Evolutionary conservation across 192 early-diverging fungal genomes (phyloP).

Genomic region (Coemansia furcata): DNA sequence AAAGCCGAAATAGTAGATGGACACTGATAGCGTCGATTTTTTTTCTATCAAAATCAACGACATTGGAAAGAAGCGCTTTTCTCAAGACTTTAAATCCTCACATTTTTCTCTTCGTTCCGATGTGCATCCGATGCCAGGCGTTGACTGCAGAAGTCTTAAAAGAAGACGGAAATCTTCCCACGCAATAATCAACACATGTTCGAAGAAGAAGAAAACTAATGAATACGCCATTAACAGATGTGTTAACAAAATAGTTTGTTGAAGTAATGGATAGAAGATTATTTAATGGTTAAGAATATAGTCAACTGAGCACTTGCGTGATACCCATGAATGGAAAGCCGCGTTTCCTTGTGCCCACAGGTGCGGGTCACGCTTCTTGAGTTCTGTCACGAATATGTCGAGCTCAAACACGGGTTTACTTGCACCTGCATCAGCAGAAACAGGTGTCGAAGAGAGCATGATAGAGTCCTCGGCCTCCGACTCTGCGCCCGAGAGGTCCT

Average conservation of each 20-base stretch:
- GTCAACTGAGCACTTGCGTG: slow-evolving; percentile 45
- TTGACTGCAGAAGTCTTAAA: background rate
- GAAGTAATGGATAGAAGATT: background rate
- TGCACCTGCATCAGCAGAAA: background rate
- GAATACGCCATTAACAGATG: background rate
- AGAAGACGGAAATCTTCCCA: background rate
- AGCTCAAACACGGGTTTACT: slow-evolving; percentile 45
- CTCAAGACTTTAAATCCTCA: background rate
- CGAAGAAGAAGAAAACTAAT: background rate
- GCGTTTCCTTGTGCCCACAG: slow-evolving; percentile 31
- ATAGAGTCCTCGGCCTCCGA: background rate
- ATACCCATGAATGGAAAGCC: slow-evolving; percentile 41
- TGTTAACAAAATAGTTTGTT: background rate
- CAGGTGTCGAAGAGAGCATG: background rate
- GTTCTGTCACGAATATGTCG: slow-evolving; percentile 49
- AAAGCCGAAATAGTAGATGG: background rate
- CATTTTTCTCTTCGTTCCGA: background rate
- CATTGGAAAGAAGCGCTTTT: background rate
- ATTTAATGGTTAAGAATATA: slow-evolving; percentile 41
- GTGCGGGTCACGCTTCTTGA: slow-evolving; percentile 33
- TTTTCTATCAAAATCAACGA: background rate
- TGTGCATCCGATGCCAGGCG: background rate
- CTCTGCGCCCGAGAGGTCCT: slow-evolving; percentile 6
- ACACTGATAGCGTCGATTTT: background rate
- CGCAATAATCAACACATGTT: background rate